Evolutionary conservation across 345 rosid species (phyloP).

Genomic region (Gossypium raimondii): DNA sequence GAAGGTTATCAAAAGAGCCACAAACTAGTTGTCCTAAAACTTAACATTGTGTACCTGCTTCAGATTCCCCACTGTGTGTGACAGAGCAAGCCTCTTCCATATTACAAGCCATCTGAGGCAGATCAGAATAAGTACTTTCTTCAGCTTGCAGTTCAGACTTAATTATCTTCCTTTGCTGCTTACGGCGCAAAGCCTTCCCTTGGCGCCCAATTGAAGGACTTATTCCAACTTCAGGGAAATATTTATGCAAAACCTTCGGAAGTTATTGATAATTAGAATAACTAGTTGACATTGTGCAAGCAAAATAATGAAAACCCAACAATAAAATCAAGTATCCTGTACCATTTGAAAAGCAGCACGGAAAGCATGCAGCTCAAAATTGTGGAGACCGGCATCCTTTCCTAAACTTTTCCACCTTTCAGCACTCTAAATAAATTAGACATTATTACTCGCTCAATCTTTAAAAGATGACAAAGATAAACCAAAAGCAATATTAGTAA

Average conservation of each 20-base stretch:
- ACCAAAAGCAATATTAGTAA: not conserved
- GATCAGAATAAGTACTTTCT: constrained; percentile 13
- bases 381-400: constrained; percentile 68
- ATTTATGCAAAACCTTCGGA: constrained; percentile 62
- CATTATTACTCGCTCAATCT: constrained; percentile 4
- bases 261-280: constrained; percentile 15
- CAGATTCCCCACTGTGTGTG: constrained; percentile 14
- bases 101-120: constrained; percentile 10
- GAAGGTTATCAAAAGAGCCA: not conserved
- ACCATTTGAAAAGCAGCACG: constrained; percentile 97
- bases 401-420: constrained; percentile 80
- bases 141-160: constrained; percentile 9
- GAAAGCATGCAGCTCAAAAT: constrained; percentile 83
- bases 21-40: constrained; percentile 9
- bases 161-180: constrained; percentile 51
- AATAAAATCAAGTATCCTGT: constrained; percentile 15
- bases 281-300: constrained; percentile 1
- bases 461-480: not conserved
- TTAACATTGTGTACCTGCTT: constrained; percentile 22
- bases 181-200: constrained; percentile 86
- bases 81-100: not conserved
- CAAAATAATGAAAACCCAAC: not conserved
- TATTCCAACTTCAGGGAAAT: constrained; percentile 61
- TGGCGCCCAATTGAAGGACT: constrained; percentile 92
- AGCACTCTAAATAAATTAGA: constrained; percentile 59